These are phyloP conservation scores for Apiotrichum mycotoxinovorans DNA, from an alignment of 1,284 basidiomycete species.

Conservation along the genomic window DNA sequence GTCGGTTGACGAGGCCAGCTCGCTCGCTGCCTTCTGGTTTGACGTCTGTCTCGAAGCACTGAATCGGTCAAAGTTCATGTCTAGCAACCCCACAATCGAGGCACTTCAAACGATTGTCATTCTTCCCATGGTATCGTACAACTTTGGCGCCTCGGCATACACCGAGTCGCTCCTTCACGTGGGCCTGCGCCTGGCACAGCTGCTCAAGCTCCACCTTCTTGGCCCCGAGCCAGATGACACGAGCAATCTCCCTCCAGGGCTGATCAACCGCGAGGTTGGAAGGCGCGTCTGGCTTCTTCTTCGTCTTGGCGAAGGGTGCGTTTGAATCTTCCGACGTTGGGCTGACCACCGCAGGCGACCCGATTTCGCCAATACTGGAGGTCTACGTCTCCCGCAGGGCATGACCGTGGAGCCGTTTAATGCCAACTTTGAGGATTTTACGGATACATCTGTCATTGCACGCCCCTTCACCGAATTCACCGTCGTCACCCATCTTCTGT, in stretches of 20 bases:
- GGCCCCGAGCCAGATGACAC: slow-evolving; percentile 18
- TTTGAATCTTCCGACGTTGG: too few relatives aligned
- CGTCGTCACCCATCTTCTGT: slow-evolving; percentile 15
- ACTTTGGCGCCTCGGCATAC: slow-evolving; percentile 26
- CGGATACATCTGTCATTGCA: slow-evolving; percentile 13
- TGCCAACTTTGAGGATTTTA: slow-evolving; percentile 21
- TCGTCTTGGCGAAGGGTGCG: slow-evolving; percentile 20
- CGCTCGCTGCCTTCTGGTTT: slow-evolving; percentile 22
- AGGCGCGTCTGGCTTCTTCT: slow-evolving; percentile 21
- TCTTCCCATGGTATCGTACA: slow-evolving; percentile 23
- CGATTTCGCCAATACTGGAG: slow-evolving; percentile 24
- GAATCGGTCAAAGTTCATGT: slow-evolving; percentile 26
- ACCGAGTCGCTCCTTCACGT: slow-evolving; percentile 24
- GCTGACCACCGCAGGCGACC: slow-evolving; percentile 10
- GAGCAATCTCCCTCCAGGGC: slow-evolving; percentile 12
- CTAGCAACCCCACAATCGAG: slow-evolving; percentile 24
- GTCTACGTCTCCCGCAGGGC: slow-evolving; percentile 21
- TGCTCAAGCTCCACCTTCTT: slow-evolving; percentile 22
- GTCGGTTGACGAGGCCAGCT: slow-evolving; percentile 16
- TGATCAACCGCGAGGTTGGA: slow-evolving; percentile 21
- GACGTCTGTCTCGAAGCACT: slow-evolving; percentile 26
- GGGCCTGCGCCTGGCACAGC: slow-evolving; percentile 20
- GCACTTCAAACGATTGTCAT: slow-evolving; percentile 24
- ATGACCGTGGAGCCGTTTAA: slow-evolving; percentile 22
- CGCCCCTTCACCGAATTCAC: slow-evolving; percentile 17